Evolutionary conservation across 176 grass and related monocot genomes (phyloP), one percentile per base, ranked within the genome.

Genomic region (Stipa capillata): DNA sequence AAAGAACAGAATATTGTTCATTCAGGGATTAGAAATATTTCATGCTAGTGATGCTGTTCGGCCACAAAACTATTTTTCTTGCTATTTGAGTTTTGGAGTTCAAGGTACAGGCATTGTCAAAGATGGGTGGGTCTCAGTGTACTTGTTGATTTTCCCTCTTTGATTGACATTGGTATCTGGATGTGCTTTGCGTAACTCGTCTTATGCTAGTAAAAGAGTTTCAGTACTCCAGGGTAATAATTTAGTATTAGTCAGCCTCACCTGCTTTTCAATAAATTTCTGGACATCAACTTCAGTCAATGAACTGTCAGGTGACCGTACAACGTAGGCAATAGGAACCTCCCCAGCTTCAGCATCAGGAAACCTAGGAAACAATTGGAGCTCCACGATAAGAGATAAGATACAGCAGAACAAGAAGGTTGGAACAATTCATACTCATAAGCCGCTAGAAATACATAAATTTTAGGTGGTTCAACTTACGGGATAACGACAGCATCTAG

Each of bases 281-380:
- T 93, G 83, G 42, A 95, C 90, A 81, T 93, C 87, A 54, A 79
- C 54, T 85, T 89, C 96, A 6, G 90, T 91, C 56, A 99, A 78
- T 5, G 83, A 92, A 69, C 96, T 95, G 5, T 78, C 72, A 59
- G 90, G 75, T 66, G 92, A 95, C 25, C 83, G 76, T 9, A 99
- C 92, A 2, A 93, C 92, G 51, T 93, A 91, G 44, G 96, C 96
- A 56, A 99, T 73, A 45, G 96, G 96, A 83, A 99, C 92, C 78
- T 99, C 92, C 34, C 96, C 96, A 60, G 92, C 92, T 91, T 95
- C 87, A 54, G 86, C 89, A 85, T 99, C 90, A 48, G 96, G 96
- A 68, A 89, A 89, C 83, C 96, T 99, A 69, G 47, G 64, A 39
- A 56, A 70, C 42, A 85, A 60, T 32, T 9, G 76, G 31, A 41